phyloP scores from a whole-genome alignment of 2,329 filamentous ascomycete species.

The Colletotrichum sp. region DNA sequence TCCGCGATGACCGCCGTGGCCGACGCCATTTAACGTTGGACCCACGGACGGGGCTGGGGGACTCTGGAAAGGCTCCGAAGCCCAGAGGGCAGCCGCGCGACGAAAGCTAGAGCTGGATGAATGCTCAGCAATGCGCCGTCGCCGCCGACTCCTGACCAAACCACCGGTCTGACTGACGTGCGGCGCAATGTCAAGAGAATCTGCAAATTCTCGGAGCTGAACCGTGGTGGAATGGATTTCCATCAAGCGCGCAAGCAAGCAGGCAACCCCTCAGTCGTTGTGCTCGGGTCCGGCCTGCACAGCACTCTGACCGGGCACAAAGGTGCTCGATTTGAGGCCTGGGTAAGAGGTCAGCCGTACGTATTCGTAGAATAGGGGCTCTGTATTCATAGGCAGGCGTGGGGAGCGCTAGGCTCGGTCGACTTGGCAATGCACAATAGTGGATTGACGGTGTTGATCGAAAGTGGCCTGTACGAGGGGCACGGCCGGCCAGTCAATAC shows the following conservation, averaged over 20 bases:
- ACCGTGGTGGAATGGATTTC: background rate
- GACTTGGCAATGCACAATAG: slow-evolving; percentile 13
- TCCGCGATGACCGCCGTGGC: slow-evolving; percentile 3
- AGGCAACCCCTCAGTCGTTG: background rate
- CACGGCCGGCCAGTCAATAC: background rate
- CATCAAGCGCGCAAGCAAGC: background rate
- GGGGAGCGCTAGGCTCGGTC: background rate
- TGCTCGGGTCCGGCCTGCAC: background rate
- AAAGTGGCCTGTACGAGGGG: slow-evolving; percentile 4
- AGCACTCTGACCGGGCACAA: background rate
- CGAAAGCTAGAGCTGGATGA: background rate
- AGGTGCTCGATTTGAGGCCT: background rate
- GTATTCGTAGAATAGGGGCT: slow-evolving; percentile 1
- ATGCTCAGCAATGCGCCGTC: background rate
- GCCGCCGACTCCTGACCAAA: background rate
- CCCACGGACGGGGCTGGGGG: background rate
- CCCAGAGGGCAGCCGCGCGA: background rate
- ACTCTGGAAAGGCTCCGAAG: background rate
- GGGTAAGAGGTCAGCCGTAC: background rate
- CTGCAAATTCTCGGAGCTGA: background rate
- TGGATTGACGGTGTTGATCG: slow-evolving; percentile 5
- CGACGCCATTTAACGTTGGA: slow-evolving; percentile 3
- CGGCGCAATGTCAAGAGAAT: background rate
- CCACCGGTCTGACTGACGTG: background rate
- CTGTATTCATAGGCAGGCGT: background rate